Percentiles rank a stretch among this genome's conserved stretches.
Evolutionary conservation across 208 protist genomes (phyloP).

Genomic region (Acanthamoeba royreba): DNA sequence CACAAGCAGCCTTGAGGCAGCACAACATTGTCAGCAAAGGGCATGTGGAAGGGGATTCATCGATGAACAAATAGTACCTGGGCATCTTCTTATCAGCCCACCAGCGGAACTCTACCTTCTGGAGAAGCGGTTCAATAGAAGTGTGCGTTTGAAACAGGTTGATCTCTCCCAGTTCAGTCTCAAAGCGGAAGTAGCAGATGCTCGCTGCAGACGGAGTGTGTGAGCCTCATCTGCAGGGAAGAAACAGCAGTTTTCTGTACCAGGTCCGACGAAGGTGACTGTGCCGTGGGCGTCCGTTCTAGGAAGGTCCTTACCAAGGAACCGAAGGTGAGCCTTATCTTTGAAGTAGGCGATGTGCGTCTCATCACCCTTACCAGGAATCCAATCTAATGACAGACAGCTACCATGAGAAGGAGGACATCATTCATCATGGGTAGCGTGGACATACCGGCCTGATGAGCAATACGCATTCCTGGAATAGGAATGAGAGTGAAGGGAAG

Average conservation of each 20-base stretch:
- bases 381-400: neutral
- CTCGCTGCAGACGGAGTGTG: neutral
- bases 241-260: neutral
- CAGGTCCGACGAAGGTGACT: slow-evolving; percentile 33
- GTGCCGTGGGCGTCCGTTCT: neutral
- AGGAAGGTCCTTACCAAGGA: neutral
- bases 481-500: neutral
- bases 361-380: neutral
- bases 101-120: neutral
- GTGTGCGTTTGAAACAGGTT: neutral
- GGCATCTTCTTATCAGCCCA: neutral
- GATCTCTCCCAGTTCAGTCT: neutral
- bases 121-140: neutral
- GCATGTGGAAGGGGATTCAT: no score
- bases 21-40: no score
- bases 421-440: no score
- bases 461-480: slow-evolving; percentile 16
- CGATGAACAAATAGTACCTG: no score
- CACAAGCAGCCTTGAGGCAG: neutral
- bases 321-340: slow-evolving; percentile 28
- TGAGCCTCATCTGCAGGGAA: no score
- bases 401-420: no score
- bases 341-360: slow-evolving; percentile 36
- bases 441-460: neutral
- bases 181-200: slow-evolving; percentile 6